Percentiles rank a stretch among this genome's conserved stretches.
Evolutionary conservation across 177 flowering plant genomes (phyloP).

Genomic region (Vitis hybrid): DNA sequence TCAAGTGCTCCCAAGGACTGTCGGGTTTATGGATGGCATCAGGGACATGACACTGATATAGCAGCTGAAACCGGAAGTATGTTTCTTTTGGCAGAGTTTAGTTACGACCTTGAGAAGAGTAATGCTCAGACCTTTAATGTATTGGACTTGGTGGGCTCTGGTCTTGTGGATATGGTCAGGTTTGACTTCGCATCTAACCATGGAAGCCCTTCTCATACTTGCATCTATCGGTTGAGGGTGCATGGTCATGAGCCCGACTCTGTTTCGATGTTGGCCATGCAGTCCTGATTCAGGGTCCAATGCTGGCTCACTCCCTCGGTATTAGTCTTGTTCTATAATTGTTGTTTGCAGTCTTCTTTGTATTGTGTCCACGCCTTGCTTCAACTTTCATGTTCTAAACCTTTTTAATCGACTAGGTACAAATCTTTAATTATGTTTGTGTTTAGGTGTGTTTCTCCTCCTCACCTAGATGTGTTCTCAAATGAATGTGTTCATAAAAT

Average conservation of each 20-base stretch:
- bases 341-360: not conserved
- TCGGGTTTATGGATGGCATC: slow-evolving; percentile 67
- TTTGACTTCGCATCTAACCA: slow-evolving; percentile 79
- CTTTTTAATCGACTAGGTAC: not conserved
- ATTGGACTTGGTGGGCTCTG: slow-evolving; percentile 36
- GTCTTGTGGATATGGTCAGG: slow-evolving; percentile 65
- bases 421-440: not conserved
- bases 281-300: slow-evolving; percentile 13
- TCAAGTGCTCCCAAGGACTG: slow-evolving; percentile 93
- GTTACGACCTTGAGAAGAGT: slow-evolving; percentile 88
- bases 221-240: slow-evolving; percentile 91
- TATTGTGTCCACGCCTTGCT: no score
- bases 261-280: slow-evolving; percentile 27
- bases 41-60: slow-evolving; percentile 21
- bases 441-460: no score
- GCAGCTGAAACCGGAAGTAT: slow-evolving; percentile 28
- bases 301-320: not conserved
- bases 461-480: not conserved
- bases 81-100: slow-evolving; percentile 59
- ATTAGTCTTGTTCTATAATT: not conserved
- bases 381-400: not conserved
- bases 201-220: slow-evolving; percentile 67
- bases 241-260: slow-evolving; percentile 79
- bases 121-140: slow-evolving; percentile 76
- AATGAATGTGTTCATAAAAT: no score